Base-by-base conservation (phyloP, 139 green algal genomes). In the Asterochloris sp. region DNA sequence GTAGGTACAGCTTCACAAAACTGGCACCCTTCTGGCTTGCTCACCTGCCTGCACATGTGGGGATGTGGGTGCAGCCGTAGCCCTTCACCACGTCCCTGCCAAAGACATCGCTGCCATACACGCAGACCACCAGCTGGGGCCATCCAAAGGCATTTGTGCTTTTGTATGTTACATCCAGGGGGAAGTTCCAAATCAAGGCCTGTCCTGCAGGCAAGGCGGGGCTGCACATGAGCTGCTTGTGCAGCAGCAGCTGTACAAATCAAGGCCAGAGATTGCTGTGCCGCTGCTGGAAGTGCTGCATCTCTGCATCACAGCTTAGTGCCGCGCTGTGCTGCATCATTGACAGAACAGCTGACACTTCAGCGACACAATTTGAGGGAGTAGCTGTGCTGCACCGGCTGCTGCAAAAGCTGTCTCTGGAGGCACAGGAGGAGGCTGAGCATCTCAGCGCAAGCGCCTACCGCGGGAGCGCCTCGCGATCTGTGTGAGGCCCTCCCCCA, bases 401-500 rank as follows among this genome's bases (percentile, higher is more conserved):
- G 38, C 38, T 54, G 38, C 38, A 54, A 54, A 54, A 54, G 38
- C 38, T 54, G 2, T 2, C 38, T 54, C 38, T 54, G 38, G 38
- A 54, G 38, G 2, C 38, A 10, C 38, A 54, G 38, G 38, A 54
- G 6, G 38, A 10, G 6, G 38, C 38, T 54, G 38, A 10, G 38
- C 38, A 54, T 54, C 38, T 54, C 38, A 54, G 6, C 6, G 38
- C 38, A 54, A 6, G 38, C 4, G 38, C 6, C 38, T 54, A 54
- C 38, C 38, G 2, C 38, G 38, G 38, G 38, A 54, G 38, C 38
- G 38, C 38, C 38, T 54, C 13, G 93, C 87, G n/a, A 94, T 82
- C 86, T 97, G 93, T 19, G 93, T 95, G 62, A 96, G 92, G 60
- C 93, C 92, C 17, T 94, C 92, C 73, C 95, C 91, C 62, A 93